These are phyloP conservation scores for Eucalyptus polybractea DNA, from an alignment of 345 rosid species.

Conservation along the genomic window DNA sequence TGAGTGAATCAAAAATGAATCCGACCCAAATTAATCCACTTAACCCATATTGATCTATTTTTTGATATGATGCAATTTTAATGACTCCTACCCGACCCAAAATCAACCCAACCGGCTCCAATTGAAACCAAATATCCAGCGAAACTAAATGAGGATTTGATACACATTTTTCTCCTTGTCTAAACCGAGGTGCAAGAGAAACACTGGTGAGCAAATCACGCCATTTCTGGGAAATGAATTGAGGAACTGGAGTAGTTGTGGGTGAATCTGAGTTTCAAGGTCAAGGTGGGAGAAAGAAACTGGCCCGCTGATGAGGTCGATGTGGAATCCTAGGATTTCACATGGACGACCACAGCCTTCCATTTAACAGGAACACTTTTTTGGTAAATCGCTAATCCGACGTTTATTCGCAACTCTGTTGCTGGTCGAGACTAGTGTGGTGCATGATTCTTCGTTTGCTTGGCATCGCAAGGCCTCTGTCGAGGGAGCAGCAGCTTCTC, in stretches of 20 bases:
- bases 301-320: background rate
- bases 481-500: background rate
- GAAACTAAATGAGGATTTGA: slow-evolving; percentile 23
- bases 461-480: background rate
- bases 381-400: background rate
- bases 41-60: background rate
- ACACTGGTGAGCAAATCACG: background rate
- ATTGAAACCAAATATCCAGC: background rate
- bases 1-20: background rate
- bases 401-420: background rate
- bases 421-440: background rate
- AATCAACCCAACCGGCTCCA: background rate
- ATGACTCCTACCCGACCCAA: background rate
- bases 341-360: background rate
- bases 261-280: background rate
- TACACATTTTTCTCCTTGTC: background rate
- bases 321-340: background rate
- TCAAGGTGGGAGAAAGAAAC: background rate
- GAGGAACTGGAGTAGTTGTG: background rate
- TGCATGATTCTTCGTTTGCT: background rate
- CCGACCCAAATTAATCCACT: background rate
- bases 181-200: background rate
- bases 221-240: background rate
- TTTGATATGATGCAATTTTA: background rate
- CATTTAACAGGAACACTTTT: background rate